These are phyloP conservation scores for Paraphysoderma sedebokerense DNA, from an alignment of 371 early-diverging fungal genomes.

Conservation along the genomic window DNA sequence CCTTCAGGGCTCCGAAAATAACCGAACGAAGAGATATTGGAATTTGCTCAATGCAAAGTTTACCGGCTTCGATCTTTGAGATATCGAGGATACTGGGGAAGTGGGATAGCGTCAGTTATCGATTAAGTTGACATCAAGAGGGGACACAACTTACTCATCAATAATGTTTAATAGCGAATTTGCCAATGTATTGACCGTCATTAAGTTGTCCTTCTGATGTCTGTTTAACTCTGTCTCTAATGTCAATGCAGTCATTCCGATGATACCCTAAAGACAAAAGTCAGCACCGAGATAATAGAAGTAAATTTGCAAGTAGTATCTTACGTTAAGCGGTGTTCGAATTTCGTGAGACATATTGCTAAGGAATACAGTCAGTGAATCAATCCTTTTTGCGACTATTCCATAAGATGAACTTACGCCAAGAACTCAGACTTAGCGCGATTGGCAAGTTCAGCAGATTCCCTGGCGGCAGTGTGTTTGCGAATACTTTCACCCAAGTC, in stretches of 20 bases:
- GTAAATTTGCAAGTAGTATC: no score
- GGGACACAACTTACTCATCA: no score
- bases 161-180: slow-evolving; percentile 51
- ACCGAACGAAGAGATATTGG: slow-evolving; percentile 49
- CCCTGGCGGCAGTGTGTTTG: slow-evolving; percentile 48
- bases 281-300: no score
- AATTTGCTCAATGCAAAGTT: slow-evolving; percentile 45
- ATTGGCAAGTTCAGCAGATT: slow-evolving; percentile 55
- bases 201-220: slow-evolving; percentile 53
- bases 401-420: no score
- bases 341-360: slow-evolving; percentile 57
- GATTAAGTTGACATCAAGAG: no score
- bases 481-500: slow-evolving; percentile 46
- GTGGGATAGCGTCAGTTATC: neutral
- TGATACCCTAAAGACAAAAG: no score
- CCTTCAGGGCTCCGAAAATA: slow-evolving; percentile 45
- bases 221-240: slow-evolving; percentile 45
- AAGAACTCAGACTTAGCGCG: slow-evolving; percentile 34
- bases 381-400: no score
- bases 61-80: slow-evolving; percentile 66
- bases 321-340: no score
- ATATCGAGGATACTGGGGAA: slow-evolving; percentile 48
- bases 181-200: slow-evolving; percentile 46
- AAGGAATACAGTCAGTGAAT: slow-evolving; percentile 36
- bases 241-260: slow-evolving; percentile 51